Conservation (phyloP, 495 filamentous ascomycete species). For the Pseudoneurospora amorphoporcata region DNA sequence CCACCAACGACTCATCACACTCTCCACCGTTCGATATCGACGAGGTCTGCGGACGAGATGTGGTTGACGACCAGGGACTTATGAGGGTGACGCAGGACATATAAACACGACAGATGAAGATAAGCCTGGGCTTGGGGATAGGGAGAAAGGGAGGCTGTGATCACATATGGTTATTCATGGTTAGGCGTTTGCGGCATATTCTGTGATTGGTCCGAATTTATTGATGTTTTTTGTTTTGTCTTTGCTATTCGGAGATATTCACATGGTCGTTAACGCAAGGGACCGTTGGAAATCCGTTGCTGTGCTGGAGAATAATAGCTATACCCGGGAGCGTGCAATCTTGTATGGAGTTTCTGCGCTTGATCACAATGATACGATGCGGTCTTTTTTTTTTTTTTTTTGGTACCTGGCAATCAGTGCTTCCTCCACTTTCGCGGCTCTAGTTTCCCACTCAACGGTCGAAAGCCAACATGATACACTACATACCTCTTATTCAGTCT, state of each 20-base stretch:
- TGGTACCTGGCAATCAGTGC: not conserved
- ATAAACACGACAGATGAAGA: not conserved
- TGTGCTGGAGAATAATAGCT: not conserved
- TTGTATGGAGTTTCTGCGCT: not conserved
- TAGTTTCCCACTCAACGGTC: not conserved
- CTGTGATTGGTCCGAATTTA: not conserved
- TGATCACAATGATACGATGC: not conserved
- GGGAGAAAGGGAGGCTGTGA: not conserved
- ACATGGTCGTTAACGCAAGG: not conserved
- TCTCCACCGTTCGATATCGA: slow-evolving; percentile 17
- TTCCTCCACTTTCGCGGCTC: not conserved
- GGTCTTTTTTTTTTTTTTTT: not conserved
- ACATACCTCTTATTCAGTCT: not conserved
- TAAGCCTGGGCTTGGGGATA: not conserved
- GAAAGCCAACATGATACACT: not conserved
- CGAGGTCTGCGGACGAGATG: slow-evolving; percentile 20
- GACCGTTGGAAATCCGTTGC: not conserved
- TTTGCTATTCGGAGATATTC: not conserved
- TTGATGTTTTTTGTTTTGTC: not conserved
- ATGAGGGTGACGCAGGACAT: not conserved
- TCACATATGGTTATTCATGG: not conserved
- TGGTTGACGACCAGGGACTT: slow-evolving; percentile 8
- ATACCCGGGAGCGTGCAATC: not conserved
- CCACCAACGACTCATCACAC: slow-evolving; percentile 1
- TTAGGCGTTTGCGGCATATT: not conserved